These are phyloP conservation scores for Eucalyptus grandis DNA, from an alignment of 345 rosid genomes.

Conservation along the genomic window DNA sequence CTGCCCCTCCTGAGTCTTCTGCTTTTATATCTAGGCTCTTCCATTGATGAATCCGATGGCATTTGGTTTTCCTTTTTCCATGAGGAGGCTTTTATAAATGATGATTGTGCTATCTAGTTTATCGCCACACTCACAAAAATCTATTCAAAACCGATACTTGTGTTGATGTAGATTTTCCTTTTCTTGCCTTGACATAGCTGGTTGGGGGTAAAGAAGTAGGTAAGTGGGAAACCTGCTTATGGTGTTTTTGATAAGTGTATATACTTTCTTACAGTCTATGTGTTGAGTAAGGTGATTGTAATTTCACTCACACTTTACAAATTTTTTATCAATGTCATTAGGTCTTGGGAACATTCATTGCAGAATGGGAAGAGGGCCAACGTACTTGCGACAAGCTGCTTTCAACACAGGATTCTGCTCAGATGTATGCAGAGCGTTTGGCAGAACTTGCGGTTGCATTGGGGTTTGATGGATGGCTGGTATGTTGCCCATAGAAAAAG, in stretches of 20 bases:
- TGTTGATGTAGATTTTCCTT: not conserved
- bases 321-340: constrained; percentile 1
- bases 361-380: constrained; percentile 79
- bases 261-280: not conserved
- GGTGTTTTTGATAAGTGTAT: not conserved
- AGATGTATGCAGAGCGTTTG: constrained; percentile 54
- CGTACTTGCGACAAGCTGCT: constrained; percentile 43
- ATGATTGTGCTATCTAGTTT: not conserved
- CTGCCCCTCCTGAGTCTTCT: not conserved
- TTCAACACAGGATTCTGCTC: constrained; percentile 58
- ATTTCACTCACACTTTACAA: not conserved
- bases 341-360: constrained; percentile 85
- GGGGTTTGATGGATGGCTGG: constrained; percentile 96
- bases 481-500: not conserved
- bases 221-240: not conserved
- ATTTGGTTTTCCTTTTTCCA: not conserved
- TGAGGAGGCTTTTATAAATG: not conserved
- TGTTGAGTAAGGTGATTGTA: not conserved
- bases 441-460: constrained; percentile 53
- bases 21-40: not conserved
- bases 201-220: not conserved
- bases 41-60: not conserved
- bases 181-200: not conserved
- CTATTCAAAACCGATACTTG: not conserved
- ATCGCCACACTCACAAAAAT: not conserved